phyloP scores from a whole-genome alignment of 345 rosid genomes.

The Brassica nigra region DNA sequence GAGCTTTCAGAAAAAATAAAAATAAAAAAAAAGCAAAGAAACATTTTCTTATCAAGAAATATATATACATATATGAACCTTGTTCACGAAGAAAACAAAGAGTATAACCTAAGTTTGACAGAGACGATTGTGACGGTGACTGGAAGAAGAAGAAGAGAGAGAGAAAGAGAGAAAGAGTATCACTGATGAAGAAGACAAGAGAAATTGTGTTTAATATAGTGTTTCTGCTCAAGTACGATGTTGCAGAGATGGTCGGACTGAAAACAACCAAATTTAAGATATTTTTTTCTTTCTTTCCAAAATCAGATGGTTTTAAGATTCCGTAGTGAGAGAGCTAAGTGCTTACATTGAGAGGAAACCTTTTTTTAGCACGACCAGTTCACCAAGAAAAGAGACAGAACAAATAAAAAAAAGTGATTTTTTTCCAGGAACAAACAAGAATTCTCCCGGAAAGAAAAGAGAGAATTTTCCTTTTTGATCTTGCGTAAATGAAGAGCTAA shows the following conservation, averaged over 20 bases:
- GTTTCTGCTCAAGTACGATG: slow-evolving; percentile 39
- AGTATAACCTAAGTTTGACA: slow-evolving; percentile 16
- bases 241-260: slow-evolving; percentile 41
- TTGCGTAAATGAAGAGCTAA: slow-evolving; percentile 22
- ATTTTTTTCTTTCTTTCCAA: not conserved
- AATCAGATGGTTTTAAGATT: slow-evolving; percentile 30
- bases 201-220: slow-evolving; percentile 6
- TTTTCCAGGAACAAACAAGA: not conserved
- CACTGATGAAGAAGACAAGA: slow-evolving; percentile 22
- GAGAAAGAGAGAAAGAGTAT: slow-evolving; percentile 9
- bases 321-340: slow-evolving; percentile 1
- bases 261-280: not conserved
- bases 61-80: not conserved
- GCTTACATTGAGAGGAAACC: slow-evolving; percentile 13
- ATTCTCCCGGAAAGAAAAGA: not conserved
- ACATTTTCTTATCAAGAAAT: not conserved
- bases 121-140: slow-evolving; percentile 13
- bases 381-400: slow-evolving; percentile 6
- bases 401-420: not conserved
- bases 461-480: not conserved
- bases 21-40: not conserved
- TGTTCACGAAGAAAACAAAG: slow-evolving; percentile 30
- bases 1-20: not conserved
- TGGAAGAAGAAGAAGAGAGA: slow-evolving; percentile 5
- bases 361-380: slow-evolving; percentile 18